These are phyloP conservation scores for Debaryomyces tyrocola DNA, from an alignment of 805 yeast genomes.

Conservation along the genomic window DNA sequence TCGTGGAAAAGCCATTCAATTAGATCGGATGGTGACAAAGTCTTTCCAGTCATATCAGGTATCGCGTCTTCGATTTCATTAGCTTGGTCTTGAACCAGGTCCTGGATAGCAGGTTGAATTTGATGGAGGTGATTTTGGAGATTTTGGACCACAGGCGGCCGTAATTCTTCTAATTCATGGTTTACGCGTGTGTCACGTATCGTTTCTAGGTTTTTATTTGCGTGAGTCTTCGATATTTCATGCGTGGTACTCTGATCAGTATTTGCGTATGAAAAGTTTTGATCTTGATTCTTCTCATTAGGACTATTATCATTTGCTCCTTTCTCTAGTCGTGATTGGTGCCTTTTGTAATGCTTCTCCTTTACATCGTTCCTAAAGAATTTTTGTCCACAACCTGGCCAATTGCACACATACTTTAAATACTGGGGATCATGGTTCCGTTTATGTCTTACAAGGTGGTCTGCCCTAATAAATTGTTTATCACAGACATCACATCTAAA, in stretches of 20 bases:
- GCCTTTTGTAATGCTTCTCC: slow-evolving; percentile 22
- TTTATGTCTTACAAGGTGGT: slow-evolving; percentile 62
- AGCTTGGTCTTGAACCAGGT: not conserved
- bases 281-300: too few species aligned
- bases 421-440: slow-evolving; percentile 45
- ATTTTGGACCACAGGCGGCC: not conserved
- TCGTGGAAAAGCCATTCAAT: slow-evolving; percentile 32
- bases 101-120: not conserved
- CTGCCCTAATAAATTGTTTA: slow-evolving; percentile 55
- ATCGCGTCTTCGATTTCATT: not conserved
- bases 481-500: slow-evolving; percentile 47
- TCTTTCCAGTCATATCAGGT: not conserved
- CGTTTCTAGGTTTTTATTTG: not conserved
- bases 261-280: too few species aligned
- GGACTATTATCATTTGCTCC: too few species aligned
- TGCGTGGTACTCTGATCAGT: not conserved
- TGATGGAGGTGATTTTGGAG: not conserved
- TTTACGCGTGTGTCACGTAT: too few species aligned
- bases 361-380: slow-evolving; percentile 21
- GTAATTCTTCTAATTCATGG: not conserved
- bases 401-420: slow-evolving; percentile 10
- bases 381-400: slow-evolving; percentile 17
- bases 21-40: slow-evolving; percentile 27
- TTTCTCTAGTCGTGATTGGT: slow-evolving; percentile 6
- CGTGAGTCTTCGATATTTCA: not conserved